These are phyloP conservation scores for Malassezia japonica DNA, from an alignment of 1,284 basidiomycete species.

Conservation along the genomic window DNA sequence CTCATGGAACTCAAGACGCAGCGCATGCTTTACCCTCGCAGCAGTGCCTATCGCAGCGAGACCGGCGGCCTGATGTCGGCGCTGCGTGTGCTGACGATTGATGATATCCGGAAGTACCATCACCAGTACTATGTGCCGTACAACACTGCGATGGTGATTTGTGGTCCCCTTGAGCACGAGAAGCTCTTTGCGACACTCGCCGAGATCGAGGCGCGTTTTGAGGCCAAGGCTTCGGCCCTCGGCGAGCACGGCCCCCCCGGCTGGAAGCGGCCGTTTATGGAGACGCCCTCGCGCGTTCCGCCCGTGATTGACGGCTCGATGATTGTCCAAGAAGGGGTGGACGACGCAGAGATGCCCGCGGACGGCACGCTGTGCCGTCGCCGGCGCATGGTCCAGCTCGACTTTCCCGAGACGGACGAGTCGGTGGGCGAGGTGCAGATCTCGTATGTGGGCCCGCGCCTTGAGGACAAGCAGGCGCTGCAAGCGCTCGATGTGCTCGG, in stretches of 20 bases:
- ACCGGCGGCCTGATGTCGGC: conserved; percentile 93
- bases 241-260: conserved; percentile 65
- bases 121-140: conserved; percentile 84
- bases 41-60: conserved; percentile 86
- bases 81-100: conserved; percentile 70
- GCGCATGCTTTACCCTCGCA: conserved; percentile 66
- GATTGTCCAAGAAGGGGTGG: conserved; percentile 25
- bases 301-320: conserved; percentile 50
- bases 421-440: conserved; percentile 77
- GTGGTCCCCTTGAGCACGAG: conserved; percentile 61
- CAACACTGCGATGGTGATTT: conserved; percentile 75
- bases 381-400: conserved; percentile 58
- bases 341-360: conserved; percentile 30
- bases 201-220: conserved; percentile 33
- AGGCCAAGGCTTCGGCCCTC: conserved; percentile 46
- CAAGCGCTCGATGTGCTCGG: conserved; percentile 73
- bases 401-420: conserved; percentile 98
- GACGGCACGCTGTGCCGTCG: conserved; percentile 24
- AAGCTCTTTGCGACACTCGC: conserved; percentile 58
- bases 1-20: conserved; percentile 63
- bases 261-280: conserved; percentile 90
- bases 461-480: conserved; percentile 64
- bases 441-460: conserved; percentile 68
- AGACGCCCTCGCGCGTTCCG: conserved; percentile 66
- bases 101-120: conserved; percentile 84